These are phyloP conservation scores for Ascobolus immersus DNA, from an alignment of 495 filamentous ascomycete genomes.

Conservation along the genomic window DNA sequence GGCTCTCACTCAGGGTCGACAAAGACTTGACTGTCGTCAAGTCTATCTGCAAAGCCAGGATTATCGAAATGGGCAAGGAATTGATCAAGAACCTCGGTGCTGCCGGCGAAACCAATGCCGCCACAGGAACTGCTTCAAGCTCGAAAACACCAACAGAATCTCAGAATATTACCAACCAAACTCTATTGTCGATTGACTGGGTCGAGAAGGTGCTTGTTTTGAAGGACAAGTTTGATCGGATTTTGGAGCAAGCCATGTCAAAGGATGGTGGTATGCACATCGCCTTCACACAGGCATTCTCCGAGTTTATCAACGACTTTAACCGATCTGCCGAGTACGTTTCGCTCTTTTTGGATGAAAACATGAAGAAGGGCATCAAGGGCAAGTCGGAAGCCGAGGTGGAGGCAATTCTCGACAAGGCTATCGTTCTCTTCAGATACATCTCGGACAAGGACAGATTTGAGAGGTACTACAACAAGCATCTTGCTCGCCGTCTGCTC, in stretches of 20 bases:
- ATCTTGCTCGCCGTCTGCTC: conserved; percentile 62
- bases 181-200: conserved; percentile 73
- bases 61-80: conserved; percentile 54
- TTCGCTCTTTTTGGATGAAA: conserved; percentile 92
- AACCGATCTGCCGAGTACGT: conserved; percentile 64
- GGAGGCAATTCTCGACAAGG: conserved; percentile 70
- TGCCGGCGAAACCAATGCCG: conserved; percentile 26
- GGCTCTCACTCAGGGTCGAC: conserved; percentile 56
- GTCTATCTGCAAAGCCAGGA: conserved; percentile 39
- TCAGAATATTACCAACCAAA: conserved; percentile 33
- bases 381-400: conserved; percentile 77
- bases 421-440: conserved; percentile 63
- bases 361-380: conserved; percentile 77
- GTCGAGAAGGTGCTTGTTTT: conserved; percentile 68
- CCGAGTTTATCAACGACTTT: conserved; percentile 77
- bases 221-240: conserved; percentile 68
- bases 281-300: conserved; percentile 57
- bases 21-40: conserved; percentile 43
- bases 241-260: conserved; percentile 43
- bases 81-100: conserved; percentile 55
- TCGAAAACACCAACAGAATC: conserved; percentile 14
- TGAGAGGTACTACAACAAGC: conserved; percentile 95
- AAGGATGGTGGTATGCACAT: conserved; percentile 56
- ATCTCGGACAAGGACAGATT: conserved; percentile 85
- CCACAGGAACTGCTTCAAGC: conserved; percentile 13